Evolutionary conservation across 1,139 yeast genomes (phyloP), one percentile per base, ranked within the genome.

Genomic region (Starmera stellimalicola): DNA sequence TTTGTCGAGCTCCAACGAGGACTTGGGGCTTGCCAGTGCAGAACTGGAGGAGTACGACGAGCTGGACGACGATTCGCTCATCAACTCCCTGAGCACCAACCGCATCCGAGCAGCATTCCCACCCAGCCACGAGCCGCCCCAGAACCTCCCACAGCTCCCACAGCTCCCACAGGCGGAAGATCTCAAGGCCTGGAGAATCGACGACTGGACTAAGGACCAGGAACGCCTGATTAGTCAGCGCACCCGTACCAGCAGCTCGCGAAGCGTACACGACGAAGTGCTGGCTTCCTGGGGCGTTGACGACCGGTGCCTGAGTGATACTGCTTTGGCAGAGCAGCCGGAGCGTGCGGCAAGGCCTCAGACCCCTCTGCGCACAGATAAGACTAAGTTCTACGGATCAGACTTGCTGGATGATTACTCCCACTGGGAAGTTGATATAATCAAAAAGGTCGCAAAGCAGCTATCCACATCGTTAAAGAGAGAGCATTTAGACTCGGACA

Each of bases 261-360:
- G 14, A 9, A n/a, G 10, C 33, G 5, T 12, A 5, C 16, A 11
- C 11, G 32, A 35, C 17, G 51, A 50, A 6, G 25, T 49, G 2
- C 28, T 48, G 16, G 48, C 46, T 1, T 50, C 53, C 3, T 50
- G 54, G 54, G 54, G 54, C 17, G 52, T 50, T 35, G 54, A 50
- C 26, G 51, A 50, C 25, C 28, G 44, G 9, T 20, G 43, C 12
- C 26, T 37, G 9, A 26, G 26, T n/a, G 40, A 33, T 5, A 16
- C 32, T 9, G n/a, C 33, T 3, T 16, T 27, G 11, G 27, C 22
- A 12, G 31, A 26, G 16, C 33, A 17, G 26, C 23, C 12, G 6
- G 8, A 8, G 2, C 8, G 9, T 6, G 17, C 27, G 15, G 5
- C 16, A 24, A 16, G n/a, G 11, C 22, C 12, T 16, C 17, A 18